Evolutionary conservation across 2,329 filamentous ascomycete species (phyloP).

Genomic region (Colletotrichum phormii): DNA sequence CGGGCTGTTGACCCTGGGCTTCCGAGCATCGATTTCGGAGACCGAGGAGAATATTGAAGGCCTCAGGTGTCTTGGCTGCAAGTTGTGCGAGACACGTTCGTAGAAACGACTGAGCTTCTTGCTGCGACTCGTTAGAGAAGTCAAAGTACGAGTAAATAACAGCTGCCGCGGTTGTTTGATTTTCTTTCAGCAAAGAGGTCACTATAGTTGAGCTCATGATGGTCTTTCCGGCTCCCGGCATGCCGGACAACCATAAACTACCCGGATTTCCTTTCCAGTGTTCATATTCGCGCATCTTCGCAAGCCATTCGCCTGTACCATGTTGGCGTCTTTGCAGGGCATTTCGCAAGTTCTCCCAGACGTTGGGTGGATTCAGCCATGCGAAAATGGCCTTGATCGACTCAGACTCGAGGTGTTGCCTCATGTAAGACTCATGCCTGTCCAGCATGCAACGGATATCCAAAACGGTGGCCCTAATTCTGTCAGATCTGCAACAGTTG

Average conservation of each 20-base stretch:
- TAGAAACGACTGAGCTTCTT: background rate
- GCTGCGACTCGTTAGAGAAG: background rate
- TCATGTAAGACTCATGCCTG: no score
- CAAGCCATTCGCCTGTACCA: background rate
- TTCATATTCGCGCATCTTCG: background rate
- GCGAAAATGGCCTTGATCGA: background rate
- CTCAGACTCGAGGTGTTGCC: no score
- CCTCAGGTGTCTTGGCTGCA: background rate
- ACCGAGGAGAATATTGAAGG: background rate
- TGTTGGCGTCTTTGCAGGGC: background rate
- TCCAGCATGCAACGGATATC: no score
- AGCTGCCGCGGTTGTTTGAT: background rate
- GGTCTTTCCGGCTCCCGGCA: background rate
- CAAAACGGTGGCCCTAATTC: no score
- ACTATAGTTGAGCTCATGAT: background rate
- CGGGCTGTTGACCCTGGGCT: background rate
- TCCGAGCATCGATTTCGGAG: background rate
- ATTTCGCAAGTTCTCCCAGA: background rate
- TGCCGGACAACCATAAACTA: background rate
- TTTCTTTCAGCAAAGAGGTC: accelerated
- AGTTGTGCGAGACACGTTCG: background rate
- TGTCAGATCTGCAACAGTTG: no score
- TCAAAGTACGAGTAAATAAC: background rate
- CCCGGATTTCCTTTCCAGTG: background rate
- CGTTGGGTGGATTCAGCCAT: background rate